Percentiles rank a stretch among this genome's conserved stretches.
These are phyloP conservation scores for Aspergillus sp. DNA, from an alignment of 2,329 filamentous ascomycete genomes.

Conservation along the genomic window DNA sequence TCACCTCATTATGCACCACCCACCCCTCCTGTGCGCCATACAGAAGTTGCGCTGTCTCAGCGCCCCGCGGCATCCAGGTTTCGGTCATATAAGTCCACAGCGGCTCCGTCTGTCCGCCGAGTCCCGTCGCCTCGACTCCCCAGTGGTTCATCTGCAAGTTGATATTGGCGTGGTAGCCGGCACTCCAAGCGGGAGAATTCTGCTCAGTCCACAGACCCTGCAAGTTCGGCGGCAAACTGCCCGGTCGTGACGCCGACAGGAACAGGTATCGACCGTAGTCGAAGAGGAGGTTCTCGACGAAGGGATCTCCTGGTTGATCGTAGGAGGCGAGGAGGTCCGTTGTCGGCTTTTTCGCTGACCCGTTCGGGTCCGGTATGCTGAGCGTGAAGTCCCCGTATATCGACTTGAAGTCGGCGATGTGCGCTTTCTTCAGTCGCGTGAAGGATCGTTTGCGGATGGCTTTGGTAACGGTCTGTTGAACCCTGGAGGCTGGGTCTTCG, in stretches of 20 bases:
- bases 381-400: conserved; percentile 29
- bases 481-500: conserved; percentile 41
- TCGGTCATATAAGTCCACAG: conserved; percentile 56
- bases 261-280: conserved; percentile 55
- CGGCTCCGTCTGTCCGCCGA: conserved; percentile 45
- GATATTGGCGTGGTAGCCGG: conserved; percentile 60
- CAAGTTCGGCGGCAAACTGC: conserved; percentile 56
- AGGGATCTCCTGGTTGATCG: conserved; percentile 46
- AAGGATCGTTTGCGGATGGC: conserved; percentile 9
- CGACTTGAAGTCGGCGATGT: conserved; percentile 16
- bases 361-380: conserved; percentile 39
- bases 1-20: conserved; percentile 59
- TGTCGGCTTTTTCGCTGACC: conserved; percentile 20
- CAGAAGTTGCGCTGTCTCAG: conserved; percentile 53
- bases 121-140: conserved; percentile 54
- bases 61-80: conserved; percentile 55
- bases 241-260: conserved; percentile 52
- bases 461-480: conserved; percentile 30
- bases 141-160: conserved; percentile 65
- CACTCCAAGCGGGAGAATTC: conserved; percentile 50
- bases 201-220: conserved; percentile 57
- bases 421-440: conserved; percentile 11
- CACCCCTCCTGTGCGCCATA: conserved; percentile 54
- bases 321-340: conserved; percentile 35
- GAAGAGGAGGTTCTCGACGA: conserved; percentile 53